These are phyloP conservation scores for Pseudocercospora fuligena DNA, from an alignment of 2,329 filamentous ascomycete genomes.

Conservation along the genomic window DNA sequence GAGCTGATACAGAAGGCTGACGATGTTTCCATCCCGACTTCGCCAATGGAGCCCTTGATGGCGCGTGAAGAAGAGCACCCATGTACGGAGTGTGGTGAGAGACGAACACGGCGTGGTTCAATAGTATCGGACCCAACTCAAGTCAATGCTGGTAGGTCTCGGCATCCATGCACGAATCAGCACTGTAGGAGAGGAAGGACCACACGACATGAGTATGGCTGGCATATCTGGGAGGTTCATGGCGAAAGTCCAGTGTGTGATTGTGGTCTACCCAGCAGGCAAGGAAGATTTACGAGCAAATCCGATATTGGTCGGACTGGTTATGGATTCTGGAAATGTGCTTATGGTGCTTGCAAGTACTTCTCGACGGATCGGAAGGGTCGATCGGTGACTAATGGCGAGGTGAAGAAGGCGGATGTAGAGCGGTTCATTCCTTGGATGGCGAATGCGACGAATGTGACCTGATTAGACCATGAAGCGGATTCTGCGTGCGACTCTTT, in stretches of 20 bases:
- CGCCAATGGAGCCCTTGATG: neutral
- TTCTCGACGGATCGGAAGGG: conserved; percentile 29
- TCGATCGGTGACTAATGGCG: conserved; percentile 25
- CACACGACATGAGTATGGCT: conserved; percentile 20
- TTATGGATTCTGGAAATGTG: conserved; percentile 30
- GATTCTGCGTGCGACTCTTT: neutral
- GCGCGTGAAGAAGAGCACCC: conserved; percentile 25
- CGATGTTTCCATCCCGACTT: conserved; percentile 6
- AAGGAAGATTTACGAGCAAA: conserved; percentile 10
- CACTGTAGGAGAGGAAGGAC: conserved; percentile 22
- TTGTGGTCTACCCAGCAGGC: conserved; percentile 26
- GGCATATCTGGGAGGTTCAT: conserved; percentile 25
- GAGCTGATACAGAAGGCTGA: conserved; percentile 22
- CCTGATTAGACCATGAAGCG: neutral
- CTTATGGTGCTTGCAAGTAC: conserved; percentile 28
- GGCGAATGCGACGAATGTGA: conserved; percentile 20
- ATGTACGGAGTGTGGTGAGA: conserved; percentile 25
- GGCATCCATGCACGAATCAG: conserved; percentile 26
- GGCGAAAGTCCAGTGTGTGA: conserved; percentile 28
- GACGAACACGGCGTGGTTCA: conserved; percentile 20
- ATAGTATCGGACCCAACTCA: conserved; percentile 21
- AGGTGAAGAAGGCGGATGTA: conserved; percentile 25
- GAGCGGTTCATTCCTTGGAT: conserved; percentile 30
- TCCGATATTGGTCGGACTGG: conserved; percentile 8
- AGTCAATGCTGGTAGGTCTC: conserved; percentile 19